These are phyloP conservation scores for Phytophthora pluvialis DNA, from an alignment of 352 stramenopile genomes.

Conservation along the genomic window DNA sequence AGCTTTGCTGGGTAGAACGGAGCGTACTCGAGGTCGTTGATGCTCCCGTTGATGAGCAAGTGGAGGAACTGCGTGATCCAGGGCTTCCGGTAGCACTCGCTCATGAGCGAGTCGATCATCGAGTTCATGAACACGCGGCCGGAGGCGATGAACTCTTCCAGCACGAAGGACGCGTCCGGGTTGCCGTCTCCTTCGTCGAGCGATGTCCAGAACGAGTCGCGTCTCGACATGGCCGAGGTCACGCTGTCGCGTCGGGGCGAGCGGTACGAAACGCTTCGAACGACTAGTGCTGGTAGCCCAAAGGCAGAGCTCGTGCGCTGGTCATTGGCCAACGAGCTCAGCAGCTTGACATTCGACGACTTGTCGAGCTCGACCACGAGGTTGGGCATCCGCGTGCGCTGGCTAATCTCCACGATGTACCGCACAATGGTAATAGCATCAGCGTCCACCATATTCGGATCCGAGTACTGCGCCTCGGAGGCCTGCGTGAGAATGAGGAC, in stretches of 20 bases:
- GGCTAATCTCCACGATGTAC: constrained; percentile 84
- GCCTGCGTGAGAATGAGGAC: constrained; percentile 71
- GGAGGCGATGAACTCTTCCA: constrained; percentile 79
- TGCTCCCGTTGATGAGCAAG: constrained; percentile 64
- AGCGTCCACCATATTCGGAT: constrained; percentile 85
- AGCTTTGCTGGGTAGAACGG: too few relatives aligned
- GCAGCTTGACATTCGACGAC: constrained; percentile 78
- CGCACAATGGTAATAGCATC: constrained; percentile 84
- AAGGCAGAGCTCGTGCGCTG: constrained; percentile 45
- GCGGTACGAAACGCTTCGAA: constrained; percentile 53
- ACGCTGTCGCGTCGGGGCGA: constrained; percentile 43
- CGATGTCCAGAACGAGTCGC: constrained; percentile 49
- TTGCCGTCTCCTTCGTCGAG: constrained; percentile 47
- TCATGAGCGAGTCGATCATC: constrained; percentile 77
- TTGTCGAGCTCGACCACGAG: constrained; percentile 78
- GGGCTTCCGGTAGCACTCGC: constrained; percentile 79
- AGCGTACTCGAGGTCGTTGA: constrained; percentile 63
- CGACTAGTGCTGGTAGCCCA: constrained; percentile 43
- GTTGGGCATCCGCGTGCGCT: constrained; percentile 69
- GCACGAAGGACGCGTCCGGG: constrained; percentile 48
- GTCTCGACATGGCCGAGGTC: constrained; percentile 22
- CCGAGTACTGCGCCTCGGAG: constrained; percentile 58
- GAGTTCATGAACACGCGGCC: constrained; percentile 79
- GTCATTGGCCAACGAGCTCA: constrained; percentile 76
- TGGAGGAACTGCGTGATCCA: constrained; percentile 78